Percentiles rank a stretch among this genome's conserved stretches.
Conservation (phyloP, 2,329 filamentous ascomycete species). For the Cercospora sp. region DNA sequence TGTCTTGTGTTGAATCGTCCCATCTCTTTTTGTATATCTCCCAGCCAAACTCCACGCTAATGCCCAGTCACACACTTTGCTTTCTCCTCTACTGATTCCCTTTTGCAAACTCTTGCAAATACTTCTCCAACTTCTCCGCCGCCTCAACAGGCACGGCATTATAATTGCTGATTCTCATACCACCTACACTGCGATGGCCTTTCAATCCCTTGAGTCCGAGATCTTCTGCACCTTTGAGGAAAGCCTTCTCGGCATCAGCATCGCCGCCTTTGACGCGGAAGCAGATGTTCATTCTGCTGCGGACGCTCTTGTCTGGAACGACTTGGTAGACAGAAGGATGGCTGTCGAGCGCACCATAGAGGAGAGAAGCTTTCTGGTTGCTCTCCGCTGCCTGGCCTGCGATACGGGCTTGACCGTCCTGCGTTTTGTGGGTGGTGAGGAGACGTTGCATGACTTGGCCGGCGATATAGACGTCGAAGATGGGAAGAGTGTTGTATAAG, state of each 20-base stretch:
- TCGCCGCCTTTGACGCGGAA: constrained; percentile 44
- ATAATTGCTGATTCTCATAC: constrained; percentile 85
- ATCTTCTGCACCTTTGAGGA: constrained; percentile 70
- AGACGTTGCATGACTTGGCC: constrained; percentile 84
- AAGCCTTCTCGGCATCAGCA: constrained; percentile 72
- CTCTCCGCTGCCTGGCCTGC: constrained; percentile 73
- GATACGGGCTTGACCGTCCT: constrained; percentile 61
- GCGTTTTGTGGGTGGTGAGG: constrained; percentile 55
- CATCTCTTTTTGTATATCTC: neutral
- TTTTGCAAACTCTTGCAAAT: constrained; percentile 61
- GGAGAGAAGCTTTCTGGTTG: constrained; percentile 69
- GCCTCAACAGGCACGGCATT: constrained; percentile 74
- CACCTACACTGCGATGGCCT: constrained; percentile 83
- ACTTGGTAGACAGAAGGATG: constrained; percentile 73
- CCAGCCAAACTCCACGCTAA: constrained; percentile 14
- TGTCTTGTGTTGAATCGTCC: constrained; percentile 11
- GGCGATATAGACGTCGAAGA: constrained; percentile 90
- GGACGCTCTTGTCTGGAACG: constrained; percentile 71
- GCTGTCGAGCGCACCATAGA: constrained; percentile 77
- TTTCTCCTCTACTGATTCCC: neutral
- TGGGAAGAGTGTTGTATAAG: constrained; percentile 92
- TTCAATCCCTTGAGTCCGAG: constrained; percentile 76
- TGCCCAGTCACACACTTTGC: neutral
- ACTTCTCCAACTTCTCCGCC: constrained; percentile 66
- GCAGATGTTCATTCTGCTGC: constrained; percentile 94